Percentiles rank a stretch among this genome's conserved stretches.
Evolutionary conservation across 345 rosid genomes (phyloP).

Genomic region (Adansonia digitata): DNA sequence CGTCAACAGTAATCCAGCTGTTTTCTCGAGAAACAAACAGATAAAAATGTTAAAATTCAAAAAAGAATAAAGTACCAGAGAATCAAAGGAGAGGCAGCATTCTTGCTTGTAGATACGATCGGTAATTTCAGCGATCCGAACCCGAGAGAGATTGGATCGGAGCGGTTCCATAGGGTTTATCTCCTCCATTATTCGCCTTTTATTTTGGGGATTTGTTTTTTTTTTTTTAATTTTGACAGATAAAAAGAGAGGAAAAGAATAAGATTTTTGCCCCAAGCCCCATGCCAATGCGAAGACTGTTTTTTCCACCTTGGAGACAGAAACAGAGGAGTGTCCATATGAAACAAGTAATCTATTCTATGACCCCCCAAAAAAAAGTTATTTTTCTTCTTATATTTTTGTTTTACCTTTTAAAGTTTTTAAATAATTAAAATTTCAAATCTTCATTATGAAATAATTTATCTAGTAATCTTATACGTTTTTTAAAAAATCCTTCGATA

Average conservation of each 20-base stretch:
- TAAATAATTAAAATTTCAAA: no score
- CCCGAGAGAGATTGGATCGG: conserved; percentile 91
- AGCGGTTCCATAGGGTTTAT: conserved; percentile 68
- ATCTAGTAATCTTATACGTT: no score
- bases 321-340: no score
- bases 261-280: conserved; percentile 14
- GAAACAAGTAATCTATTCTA: no score
- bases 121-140: conserved; percentile 98
- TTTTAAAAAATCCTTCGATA: no score
- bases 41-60: conserved; percentile 2
- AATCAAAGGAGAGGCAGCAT: conserved; percentile 91
- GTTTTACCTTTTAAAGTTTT: no score
- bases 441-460: no score
- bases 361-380: no score
- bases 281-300: neutral
- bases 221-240: no score
- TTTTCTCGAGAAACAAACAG: conserved; percentile 17
- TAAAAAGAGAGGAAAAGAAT: neutral
- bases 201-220: no score
- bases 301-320: neutral
- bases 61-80: conserved; percentile 51
- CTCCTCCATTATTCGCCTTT: no score
- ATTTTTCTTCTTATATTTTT: no score
- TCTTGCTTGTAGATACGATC: conserved; percentile 95
- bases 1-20: neutral